phyloP scores from a whole-genome alignment of 768 basidiomycete genomes.

The Tephrocybe sp. region DNA sequence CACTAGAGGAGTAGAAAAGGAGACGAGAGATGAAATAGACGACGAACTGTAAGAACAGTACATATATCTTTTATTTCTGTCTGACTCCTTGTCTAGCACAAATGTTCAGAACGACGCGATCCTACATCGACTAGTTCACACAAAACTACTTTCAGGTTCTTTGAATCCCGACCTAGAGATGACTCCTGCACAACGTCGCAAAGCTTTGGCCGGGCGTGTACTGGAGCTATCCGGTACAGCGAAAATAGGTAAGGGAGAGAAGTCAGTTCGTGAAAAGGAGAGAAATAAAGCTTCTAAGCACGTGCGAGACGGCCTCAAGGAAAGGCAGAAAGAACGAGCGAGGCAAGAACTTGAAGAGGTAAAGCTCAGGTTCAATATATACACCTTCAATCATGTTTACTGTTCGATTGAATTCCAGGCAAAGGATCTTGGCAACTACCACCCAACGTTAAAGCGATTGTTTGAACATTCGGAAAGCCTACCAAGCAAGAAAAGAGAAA shows the following conservation, averaged over 20 bases:
- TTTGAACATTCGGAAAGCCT: conserved; percentile 41
- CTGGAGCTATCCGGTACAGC: conserved; percentile 68
- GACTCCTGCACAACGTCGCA: conserved; percentile 66
- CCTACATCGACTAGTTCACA: conserved; percentile 79
- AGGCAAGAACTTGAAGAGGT: conserved; percentile 70
- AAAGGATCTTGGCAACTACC: conserved; percentile 83
- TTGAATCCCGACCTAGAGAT: conserved; percentile 60
- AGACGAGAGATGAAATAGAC: conserved; percentile 42
- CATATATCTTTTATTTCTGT: not conserved
- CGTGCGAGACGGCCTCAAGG: conserved; percentile 67
- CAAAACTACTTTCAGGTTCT: conserved; percentile 75
- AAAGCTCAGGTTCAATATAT: conserved; percentile 27
- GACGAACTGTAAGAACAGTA: conserved; percentile 49
- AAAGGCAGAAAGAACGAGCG: conserved; percentile 59
- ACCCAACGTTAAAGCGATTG: conserved; percentile 71
- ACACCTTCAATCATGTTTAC: not conserved
- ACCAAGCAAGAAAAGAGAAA: conserved; percentile 48
- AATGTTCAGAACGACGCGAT: conserved; percentile 77
- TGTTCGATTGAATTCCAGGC: conserved; percentile 45
- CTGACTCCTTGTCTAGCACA: conserved; percentile 44
- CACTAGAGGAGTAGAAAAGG: conserved; percentile 15
- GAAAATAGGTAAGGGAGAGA: conserved; percentile 77
- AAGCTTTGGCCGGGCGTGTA: conserved; percentile 76
- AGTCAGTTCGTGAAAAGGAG: conserved; percentile 56
- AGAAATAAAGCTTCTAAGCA: conserved; percentile 69